A percentile compares a stretch with the other conserved stretches of the same genome.
These are phyloP conservation scores for Hygrocybe punicea DNA, from an alignment of 768 basidiomycete species.

Conservation along the genomic window DNA sequence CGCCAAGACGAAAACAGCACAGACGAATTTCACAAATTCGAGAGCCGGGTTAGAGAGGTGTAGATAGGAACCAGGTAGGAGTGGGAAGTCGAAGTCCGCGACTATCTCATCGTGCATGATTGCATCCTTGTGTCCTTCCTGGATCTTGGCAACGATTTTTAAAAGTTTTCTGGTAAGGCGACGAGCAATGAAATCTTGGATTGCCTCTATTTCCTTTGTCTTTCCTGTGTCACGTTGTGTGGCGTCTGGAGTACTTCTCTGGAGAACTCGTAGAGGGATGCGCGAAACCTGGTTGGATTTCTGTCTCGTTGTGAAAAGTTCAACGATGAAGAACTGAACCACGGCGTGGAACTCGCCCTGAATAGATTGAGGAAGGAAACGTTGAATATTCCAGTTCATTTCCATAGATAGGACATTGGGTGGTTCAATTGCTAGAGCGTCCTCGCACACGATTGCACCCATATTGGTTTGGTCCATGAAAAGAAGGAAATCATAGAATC, in stretches of 20 bases:
- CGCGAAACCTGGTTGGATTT: conserved; percentile 56
- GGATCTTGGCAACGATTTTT: conserved; percentile 58
- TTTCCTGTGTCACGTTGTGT: conserved; percentile 68
- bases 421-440: conserved; percentile 65
- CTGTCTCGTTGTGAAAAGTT: conserved; percentile 73
- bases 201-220: conserved; percentile 61
- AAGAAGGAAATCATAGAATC: conserved; percentile 89
- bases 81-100: conserved; percentile 72
- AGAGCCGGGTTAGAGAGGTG: conserved; percentile 75
- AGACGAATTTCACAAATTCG: conserved; percentile 85
- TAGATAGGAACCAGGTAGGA: conserved; percentile 83
- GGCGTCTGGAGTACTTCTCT: conserved; percentile 59
- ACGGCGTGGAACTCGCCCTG: conserved; percentile 72
- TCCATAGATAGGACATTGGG: conserved; percentile 68
- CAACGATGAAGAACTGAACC: conserved; percentile 80
- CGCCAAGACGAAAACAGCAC: conserved; percentile 76
- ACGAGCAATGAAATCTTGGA: conserved; percentile 72
- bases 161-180: conserved; percentile 80
- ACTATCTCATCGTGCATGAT: conserved; percentile 51
- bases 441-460: conserved; percentile 82
- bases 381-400: conserved; percentile 90
- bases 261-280: conserved; percentile 66
- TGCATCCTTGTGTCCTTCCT: conserved; percentile 59
- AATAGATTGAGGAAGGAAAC: conserved; percentile 80
- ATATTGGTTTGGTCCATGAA: conserved; percentile 96